These are phyloP conservation scores for Clavispora vitiphila DNA, from an alignment of 805 yeast genomes.

Conservation along the genomic window DNA sequence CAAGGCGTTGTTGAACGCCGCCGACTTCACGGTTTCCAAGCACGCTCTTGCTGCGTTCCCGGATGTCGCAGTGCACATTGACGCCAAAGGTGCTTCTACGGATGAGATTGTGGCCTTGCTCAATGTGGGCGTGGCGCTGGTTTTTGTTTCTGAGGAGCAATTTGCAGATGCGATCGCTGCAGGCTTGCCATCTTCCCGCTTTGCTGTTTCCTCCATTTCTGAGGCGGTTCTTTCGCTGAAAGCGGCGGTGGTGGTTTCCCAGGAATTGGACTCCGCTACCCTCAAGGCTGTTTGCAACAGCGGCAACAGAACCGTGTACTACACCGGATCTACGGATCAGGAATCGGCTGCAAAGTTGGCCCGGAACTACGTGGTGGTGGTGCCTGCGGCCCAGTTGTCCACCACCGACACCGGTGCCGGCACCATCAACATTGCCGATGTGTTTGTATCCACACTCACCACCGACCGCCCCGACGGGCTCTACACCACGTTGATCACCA, in stretches of 20 bases:
- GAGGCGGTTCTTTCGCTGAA: constrained; percentile 14
- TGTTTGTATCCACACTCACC: constrained; percentile 48
- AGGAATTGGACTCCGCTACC: constrained; percentile 11
- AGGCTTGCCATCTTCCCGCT: constrained; percentile 15
- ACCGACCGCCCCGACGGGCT: constrained; percentile 88
- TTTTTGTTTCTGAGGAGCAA: constrained; percentile 32
- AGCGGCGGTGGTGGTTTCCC: constrained; percentile 19
- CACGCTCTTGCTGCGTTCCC: constrained; percentile 31
- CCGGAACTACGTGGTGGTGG: constrained; percentile 33
- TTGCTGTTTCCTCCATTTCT: constrained; percentile 7
- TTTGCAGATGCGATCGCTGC: constrained; percentile 7
- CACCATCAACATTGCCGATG: constrained; percentile 35
- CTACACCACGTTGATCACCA: constrained; percentile 75
- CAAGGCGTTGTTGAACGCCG: constrained; percentile 26
- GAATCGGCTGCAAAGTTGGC: constrained; percentile 24
- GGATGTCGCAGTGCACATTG: constrained; percentile 26
- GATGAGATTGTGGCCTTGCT: constrained; percentile 43
- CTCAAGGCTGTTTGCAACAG: constrained; percentile 15
- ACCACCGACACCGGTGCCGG: constrained; percentile 16
- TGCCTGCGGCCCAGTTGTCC: constrained; percentile 23
- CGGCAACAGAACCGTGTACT: constrained; percentile 30
- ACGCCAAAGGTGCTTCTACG: constrained; percentile 28
- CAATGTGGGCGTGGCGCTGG: constrained; percentile 53
- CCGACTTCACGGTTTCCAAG: constrained; percentile 24
- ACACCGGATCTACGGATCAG: constrained; percentile 15